Conservation (phyloP, 1,284 basidiomycete species). For the Leccinum proliferum region DNA sequence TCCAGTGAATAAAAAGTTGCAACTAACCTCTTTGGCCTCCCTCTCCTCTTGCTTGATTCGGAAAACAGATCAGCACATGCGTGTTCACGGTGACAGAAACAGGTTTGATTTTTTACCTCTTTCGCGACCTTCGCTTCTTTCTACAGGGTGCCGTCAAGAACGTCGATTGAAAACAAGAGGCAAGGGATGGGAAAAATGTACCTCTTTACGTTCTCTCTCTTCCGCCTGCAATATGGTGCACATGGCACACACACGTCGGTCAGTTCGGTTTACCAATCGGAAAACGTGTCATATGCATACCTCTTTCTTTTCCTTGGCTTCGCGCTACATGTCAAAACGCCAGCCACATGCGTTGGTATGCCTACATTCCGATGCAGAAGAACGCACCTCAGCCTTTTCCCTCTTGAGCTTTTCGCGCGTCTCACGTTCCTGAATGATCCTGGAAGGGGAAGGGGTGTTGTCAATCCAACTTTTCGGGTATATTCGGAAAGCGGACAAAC, state of each 20-base stretch:
- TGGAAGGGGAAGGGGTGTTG: conserved; percentile 17
- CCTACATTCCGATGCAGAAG: neutral
- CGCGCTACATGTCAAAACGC: conserved; percentile 42
- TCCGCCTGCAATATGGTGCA: conserved; percentile 31
- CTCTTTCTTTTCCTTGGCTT: conserved; percentile 72
- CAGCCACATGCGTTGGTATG: conserved; percentile 3
- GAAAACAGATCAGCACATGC: conserved; percentile 16
- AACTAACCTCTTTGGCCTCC: conserved; percentile 45
- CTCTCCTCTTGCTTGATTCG: conserved; percentile 42
- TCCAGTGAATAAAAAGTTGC: neutral
- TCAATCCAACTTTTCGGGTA: conserved; percentile 1
- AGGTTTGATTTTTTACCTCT: conserved; percentile 24
- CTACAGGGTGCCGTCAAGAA: conserved; percentile 29
- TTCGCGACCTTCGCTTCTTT: conserved; percentile 45
- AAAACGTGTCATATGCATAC: conserved; percentile 25
- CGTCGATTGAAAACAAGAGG: neutral
- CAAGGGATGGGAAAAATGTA: conserved; percentile 16
- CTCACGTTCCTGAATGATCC: conserved; percentile 72
- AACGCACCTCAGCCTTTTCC: conserved; percentile 72
- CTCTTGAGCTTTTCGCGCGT: conserved; percentile 76
- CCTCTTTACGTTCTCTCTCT: conserved; percentile 54
- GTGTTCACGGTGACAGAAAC: conserved; percentile 1
- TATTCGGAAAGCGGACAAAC: conserved; percentile 26
- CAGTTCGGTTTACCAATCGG: neutral
- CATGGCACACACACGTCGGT: conserved; percentile 1